Evolutionary conservation across 192 early-diverging fungal genomes (phyloP).

Genomic region (Helicostylum pulchrum): DNA sequence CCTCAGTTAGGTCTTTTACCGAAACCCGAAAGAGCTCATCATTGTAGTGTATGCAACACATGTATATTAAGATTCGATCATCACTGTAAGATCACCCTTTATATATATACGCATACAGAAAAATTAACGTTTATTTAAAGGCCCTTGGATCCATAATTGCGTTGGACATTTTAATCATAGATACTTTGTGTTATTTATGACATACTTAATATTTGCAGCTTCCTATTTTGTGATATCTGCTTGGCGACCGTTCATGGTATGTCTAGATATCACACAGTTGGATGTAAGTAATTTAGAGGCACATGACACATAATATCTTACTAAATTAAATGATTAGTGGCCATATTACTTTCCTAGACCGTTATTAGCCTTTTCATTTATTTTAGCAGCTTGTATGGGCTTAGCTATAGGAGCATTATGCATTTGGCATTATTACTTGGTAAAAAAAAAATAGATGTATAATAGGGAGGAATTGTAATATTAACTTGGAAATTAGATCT

Average conservation of each 20-base stretch:
- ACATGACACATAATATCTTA: background rate
- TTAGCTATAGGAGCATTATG: constrained; percentile 51
- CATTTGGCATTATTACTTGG: constrained; percentile 58
- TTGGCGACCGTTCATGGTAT: constrained; percentile 46
- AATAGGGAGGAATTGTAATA: background rate
- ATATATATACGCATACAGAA: too few relatives aligned
- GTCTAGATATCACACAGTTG: constrained; percentile 37
- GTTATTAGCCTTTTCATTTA: constrained; percentile 45
- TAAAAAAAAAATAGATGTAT: too few relatives aligned
- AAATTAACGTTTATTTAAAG: too few relatives aligned
- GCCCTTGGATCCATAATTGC: constrained; percentile 82
- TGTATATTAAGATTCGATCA: constrained; percentile 83
- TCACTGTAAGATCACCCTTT: constrained; percentile 32
- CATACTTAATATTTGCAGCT: constrained; percentile 48
- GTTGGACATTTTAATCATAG: constrained; percentile 76
- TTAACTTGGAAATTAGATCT: constrained; percentile 27
- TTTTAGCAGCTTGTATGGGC: constrained; percentile 54
- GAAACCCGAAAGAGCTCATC: constrained; percentile 78
- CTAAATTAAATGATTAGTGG: constrained; percentile 40
- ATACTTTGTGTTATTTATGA: constrained; percentile 71
- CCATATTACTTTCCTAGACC: constrained; percentile 52
- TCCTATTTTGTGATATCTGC: constrained; percentile 45
- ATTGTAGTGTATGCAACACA: constrained; percentile 69
- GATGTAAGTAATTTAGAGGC: constrained; percentile 32
- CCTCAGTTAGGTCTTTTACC: constrained; percentile 48